Percentiles rank a stretch among this genome's conserved stretches.
These are phyloP conservation scores for Cryphonectria japonica DNA, from an alignment of 2,329 filamentous ascomycete genomes.

Conservation along the genomic window DNA sequence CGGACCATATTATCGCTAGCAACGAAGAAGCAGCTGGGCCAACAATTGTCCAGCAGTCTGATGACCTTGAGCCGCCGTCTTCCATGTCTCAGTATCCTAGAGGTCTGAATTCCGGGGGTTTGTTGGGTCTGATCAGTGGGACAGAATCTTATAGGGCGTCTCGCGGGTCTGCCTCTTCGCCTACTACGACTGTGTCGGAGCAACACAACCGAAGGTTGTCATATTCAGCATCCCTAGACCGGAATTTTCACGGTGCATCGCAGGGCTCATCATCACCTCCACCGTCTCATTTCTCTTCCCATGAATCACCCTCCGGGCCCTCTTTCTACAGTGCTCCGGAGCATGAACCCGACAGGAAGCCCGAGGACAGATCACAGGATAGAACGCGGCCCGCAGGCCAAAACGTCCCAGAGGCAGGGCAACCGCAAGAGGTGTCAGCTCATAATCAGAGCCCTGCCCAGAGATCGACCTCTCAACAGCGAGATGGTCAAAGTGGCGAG, in stretches of 20 bases:
- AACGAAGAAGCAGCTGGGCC: background rate
- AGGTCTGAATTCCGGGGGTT: background rate
- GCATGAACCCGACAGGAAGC: background rate
- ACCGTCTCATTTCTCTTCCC: background rate
- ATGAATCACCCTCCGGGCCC: background rate
- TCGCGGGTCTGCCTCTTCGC: background rate
- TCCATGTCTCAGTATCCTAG: background rate
- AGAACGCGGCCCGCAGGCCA: background rate
- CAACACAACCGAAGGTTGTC: background rate
- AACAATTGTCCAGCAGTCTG: background rate
- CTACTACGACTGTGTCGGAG: background rate
- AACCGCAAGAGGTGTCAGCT: background rate
- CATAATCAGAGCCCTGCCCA: background rate
- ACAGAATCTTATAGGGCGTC: background rate
- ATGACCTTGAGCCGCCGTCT: background rate
- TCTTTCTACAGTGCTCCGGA: background rate
- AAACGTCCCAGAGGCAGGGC: background rate
- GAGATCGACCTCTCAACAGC: background rate
- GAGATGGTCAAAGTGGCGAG: background rate
- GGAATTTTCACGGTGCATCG: background rate
- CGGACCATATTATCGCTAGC: background rate
- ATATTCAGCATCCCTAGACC: background rate
- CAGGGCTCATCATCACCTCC: background rate
- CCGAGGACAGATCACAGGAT: background rate
- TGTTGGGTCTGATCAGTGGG: background rate